Conservation (phyloP, 2,329 filamentous ascomycete species). For the Alternaria incomplexa region DNA sequence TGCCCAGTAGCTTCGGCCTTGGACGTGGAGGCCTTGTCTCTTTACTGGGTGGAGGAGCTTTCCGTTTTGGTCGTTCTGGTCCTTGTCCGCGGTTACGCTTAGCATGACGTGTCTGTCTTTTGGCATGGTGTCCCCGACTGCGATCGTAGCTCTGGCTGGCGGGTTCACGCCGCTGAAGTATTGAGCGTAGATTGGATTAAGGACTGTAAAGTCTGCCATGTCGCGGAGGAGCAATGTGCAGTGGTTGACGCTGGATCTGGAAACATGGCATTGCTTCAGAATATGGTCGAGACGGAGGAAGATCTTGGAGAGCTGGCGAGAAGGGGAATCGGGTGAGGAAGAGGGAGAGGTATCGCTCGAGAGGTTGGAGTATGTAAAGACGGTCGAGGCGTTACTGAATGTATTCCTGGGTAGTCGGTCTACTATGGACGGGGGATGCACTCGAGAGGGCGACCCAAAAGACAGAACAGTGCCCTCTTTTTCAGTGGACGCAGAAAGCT, state of each 20-base stretch:
- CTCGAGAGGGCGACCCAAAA: background rate
- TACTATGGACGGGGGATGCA: background rate
- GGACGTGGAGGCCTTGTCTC: constrained; percentile 76
- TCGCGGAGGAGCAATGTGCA: constrained; percentile 73
- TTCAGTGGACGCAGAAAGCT: constrained; percentile 4
- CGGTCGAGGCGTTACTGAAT: constrained; percentile 41
- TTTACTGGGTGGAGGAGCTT: background rate
- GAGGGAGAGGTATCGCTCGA: constrained; percentile 13
- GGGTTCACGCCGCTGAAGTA: constrained; percentile 82
- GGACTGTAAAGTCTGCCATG: constrained; percentile 77
- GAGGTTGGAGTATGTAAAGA: constrained; percentile 56
- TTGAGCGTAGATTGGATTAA: constrained; percentile 78
- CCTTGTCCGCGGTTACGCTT: constrained; percentile 54
- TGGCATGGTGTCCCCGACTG: constrained; percentile 73
- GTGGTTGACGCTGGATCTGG: constrained; percentile 40
- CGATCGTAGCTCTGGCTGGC: constrained; percentile 82
- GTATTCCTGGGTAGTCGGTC: constrained; percentile 20
- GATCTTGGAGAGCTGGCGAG: constrained; percentile 48
- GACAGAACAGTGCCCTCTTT: constrained; percentile 9
- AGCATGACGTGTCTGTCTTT: constrained; percentile 65
- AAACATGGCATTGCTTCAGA: constrained; percentile 35
- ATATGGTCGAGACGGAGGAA: constrained; percentile 42
- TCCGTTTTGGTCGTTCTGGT: constrained; percentile 27
- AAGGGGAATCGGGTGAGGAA: constrained; percentile 4
- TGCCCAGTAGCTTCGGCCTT: constrained; percentile 94